Percentiles rank a stretch among this genome's conserved stretches.
phyloP scores from a whole-genome alignment of 306 rosid species.

The Fragaria ananassa region DNA sequence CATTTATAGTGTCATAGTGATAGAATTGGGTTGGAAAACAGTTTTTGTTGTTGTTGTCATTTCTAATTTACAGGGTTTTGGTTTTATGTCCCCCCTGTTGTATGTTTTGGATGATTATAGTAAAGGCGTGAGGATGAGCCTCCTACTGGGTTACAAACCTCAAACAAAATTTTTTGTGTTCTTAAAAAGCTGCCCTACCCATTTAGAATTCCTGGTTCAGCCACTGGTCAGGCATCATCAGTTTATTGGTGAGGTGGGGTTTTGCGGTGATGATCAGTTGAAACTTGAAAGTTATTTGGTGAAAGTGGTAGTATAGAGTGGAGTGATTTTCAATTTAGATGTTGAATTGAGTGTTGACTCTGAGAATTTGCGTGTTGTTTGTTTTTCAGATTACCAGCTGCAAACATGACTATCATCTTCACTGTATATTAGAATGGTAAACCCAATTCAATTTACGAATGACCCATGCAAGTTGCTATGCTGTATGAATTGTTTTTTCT shows the following conservation, averaged over 20 bases:
- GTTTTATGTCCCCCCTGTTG: too few relatives aligned
- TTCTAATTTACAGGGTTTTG: too few relatives aligned
- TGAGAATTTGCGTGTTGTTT: slow-evolving; percentile 9
- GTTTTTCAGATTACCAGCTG: slow-evolving; percentile 71
- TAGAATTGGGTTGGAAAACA: too few relatives aligned
- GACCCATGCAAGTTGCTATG: background rate
- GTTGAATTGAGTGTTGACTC: background rate
- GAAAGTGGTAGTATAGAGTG: background rate
- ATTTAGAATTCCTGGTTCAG: too few relatives aligned
- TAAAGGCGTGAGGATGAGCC: too few relatives aligned
- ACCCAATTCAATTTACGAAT: slow-evolving; percentile 8
- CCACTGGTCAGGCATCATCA: too few relatives aligned
- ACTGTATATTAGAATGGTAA: slow-evolving; percentile 95
- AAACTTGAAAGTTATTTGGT: background rate
- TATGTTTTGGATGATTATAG: too few relatives aligned
- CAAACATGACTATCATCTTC: slow-evolving; percentile 95
- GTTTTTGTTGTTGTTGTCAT: too few relatives aligned
- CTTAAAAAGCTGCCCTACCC: too few relatives aligned
- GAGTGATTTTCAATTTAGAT: background rate
- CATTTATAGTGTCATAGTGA: too few relatives aligned
- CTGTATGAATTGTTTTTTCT: slow-evolving; percentile 8
- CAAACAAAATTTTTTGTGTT: too few relatives aligned
- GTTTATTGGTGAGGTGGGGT: background rate
- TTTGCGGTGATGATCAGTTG: background rate
- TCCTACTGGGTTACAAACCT: too few relatives aligned